These are phyloP conservation scores for Erythrophleum fordii DNA, from an alignment of 306 rosid genomes.

Conservation along the genomic window DNA sequence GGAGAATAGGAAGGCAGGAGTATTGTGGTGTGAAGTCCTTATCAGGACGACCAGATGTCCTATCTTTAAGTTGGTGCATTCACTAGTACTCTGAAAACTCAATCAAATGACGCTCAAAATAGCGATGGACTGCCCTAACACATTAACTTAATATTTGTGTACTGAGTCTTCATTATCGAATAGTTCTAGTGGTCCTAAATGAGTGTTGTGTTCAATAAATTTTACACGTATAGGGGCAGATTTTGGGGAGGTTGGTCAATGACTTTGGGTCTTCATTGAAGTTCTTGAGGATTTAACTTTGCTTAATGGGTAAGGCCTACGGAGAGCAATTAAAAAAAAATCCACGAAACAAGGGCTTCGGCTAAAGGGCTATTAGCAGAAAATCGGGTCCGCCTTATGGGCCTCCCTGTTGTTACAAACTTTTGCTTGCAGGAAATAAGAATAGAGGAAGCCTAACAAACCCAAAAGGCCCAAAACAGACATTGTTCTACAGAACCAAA, in stretches of 20 bases:
- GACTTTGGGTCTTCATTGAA: too few species aligned
- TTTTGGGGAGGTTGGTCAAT: too few species aligned
- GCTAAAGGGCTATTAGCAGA: too few species aligned
- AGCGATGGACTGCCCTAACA: background rate
- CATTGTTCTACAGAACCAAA: too few species aligned
- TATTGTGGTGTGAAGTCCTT: conserved; percentile 38
- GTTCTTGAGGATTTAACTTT: background rate
- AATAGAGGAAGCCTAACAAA: background rate
- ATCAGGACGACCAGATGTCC: conserved; percentile 21
- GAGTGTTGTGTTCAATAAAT: too few species aligned
- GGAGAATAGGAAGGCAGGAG: background rate
- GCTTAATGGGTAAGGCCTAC: background rate
- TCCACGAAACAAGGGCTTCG: background rate
- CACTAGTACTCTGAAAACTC: background rate
- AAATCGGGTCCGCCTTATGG: background rate
- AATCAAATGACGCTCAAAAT: conserved; percentile 16
- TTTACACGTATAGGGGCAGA: too few species aligned
- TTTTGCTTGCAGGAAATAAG: background rate
- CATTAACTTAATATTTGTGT: background rate
- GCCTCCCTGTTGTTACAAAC: background rate
- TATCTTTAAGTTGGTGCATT: conserved; percentile 38
- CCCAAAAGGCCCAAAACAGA: background rate
- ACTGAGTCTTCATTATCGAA: too few species aligned
- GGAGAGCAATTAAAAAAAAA: background rate
- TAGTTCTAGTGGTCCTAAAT: background rate